Evolutionary conservation across 768 basidiomycete genomes (phyloP).

Genomic region (Rhodotorula paludigena): DNA sequence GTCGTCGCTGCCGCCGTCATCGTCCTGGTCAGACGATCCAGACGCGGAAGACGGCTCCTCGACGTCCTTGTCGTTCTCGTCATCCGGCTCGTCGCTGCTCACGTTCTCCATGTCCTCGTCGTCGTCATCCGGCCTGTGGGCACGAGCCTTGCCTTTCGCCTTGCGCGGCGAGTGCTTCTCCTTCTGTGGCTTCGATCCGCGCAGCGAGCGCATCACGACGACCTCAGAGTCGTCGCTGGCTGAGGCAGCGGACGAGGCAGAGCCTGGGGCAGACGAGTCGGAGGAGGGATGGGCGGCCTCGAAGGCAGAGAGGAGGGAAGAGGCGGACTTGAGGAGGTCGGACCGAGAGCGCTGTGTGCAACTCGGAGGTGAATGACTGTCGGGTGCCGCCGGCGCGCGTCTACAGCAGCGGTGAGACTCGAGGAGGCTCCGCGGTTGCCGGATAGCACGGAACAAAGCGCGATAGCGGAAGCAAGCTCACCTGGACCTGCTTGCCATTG

Average conservation of each 20-base stretch:
- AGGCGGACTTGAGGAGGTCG: background rate
- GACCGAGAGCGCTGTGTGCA: conserved; percentile 19
- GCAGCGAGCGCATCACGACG: background rate
- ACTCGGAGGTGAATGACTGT: too few species aligned
- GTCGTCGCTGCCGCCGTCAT: background rate
- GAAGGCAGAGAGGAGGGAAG: conserved; percentile 14
- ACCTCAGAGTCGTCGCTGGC: background rate
- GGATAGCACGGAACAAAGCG: too few species aligned
- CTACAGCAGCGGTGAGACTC: background rate
- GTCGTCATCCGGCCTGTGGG: background rate
- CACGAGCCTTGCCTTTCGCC: background rate
- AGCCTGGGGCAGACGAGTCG: background rate
- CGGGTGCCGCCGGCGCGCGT: background rate
- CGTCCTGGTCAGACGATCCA: background rate
- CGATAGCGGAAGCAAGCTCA: background rate
- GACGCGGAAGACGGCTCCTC: background rate
- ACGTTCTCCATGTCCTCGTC: conserved; percentile 7
- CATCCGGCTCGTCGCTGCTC: background rate
- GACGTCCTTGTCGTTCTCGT: background rate
- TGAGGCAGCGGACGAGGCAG: background rate
- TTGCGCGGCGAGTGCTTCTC: background rate
- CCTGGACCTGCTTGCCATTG: conserved; percentile 17
- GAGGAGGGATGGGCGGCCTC: background rate
- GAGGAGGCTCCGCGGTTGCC: too few species aligned
- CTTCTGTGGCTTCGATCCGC: background rate